Conservation (phyloP, 345 rosid species). For the Pistacia integerrima region DNA sequence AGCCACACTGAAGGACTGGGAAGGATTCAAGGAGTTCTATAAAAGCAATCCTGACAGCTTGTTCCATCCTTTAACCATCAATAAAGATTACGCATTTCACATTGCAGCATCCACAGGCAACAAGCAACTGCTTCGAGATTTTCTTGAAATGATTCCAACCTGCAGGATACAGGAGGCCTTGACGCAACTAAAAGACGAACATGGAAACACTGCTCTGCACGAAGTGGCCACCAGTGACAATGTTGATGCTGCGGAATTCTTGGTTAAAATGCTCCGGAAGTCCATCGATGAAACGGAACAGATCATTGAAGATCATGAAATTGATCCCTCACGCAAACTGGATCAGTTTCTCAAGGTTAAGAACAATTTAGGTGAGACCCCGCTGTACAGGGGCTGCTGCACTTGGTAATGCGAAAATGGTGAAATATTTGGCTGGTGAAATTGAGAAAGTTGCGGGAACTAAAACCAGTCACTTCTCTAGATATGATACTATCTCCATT, state of each 20-base stretch:
- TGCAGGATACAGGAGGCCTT: not conserved
- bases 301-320: too few species aligned
- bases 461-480: not conserved
- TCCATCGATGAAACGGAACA: too few species aligned
- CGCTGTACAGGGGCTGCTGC: slow-evolving; percentile 4
- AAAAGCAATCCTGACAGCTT: not conserved
- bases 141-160: not conserved
- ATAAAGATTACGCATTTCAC: not conserved
- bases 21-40: not conserved
- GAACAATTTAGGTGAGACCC: not conserved
- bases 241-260: not conserved
- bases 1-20: not conserved
- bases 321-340: too few species aligned
- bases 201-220: not conserved
- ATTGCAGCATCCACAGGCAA: not conserved
- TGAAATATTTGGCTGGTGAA: not conserved
- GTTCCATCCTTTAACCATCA: not conserved
- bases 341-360: not conserved
- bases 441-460: too few species aligned
- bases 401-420: not conserved
- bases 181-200: not conserved
- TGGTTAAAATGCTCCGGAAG: not conserved
- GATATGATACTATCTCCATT: not conserved
- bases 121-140: not conserved
- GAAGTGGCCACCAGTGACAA: not conserved